Evolutionary conservation across 2,329 filamentous ascomycete genomes (phyloP), one percentile per base, ranked within the genome.

Genomic region (Ophiosphaerella herpotricha): DNA sequence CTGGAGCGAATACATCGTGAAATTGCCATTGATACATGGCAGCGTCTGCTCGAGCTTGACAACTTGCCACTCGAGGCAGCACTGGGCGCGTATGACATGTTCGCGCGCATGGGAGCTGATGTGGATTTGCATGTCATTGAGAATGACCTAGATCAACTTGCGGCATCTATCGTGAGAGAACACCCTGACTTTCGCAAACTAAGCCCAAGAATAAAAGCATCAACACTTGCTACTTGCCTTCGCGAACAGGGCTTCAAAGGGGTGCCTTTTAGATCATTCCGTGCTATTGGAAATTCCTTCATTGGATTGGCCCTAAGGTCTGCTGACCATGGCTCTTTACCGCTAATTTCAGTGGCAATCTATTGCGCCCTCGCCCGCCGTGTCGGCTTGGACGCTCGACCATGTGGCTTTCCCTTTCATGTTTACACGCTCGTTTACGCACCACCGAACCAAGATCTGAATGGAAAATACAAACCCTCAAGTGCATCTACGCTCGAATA

Each of bases 1-100:
- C 79, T 97, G 38, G 86, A 88, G 59, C 88, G 87, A 64, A 86
- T 97, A 43, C 89, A 97, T 71, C 85, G 93, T 54, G 84, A 84
- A 55, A 82, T 89, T 48, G 93, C 91, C 7, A 80, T 97, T 47
- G 81, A 86, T 36, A 83, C 90, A 67, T 97, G 92, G 93, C 77
- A 77, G 54, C 80, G 80, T 46, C 59, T 89, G 45, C 74, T 71
- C 36, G 68, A 74, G 23, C 76, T 80, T 5, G 78, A 82, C 45
- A 73, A 77, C 46, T 77, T 85, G 18, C 71, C 83, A 7, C 78
- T 96, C 16, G 92, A 96, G 68, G 82, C 83, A 49, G 88, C 88
- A 1, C 76, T 97, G 13, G 88, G 86, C 16, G 88, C 88, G 12
- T 96, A 95, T 70, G 94, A 97, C 72, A 82, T 97, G 74, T 97